Evolutionary conservation across 352 stramenopile genomes (phyloP), one percentile per base, ranked within the genome.

Genomic region (Phytophthora vignae): DNA sequence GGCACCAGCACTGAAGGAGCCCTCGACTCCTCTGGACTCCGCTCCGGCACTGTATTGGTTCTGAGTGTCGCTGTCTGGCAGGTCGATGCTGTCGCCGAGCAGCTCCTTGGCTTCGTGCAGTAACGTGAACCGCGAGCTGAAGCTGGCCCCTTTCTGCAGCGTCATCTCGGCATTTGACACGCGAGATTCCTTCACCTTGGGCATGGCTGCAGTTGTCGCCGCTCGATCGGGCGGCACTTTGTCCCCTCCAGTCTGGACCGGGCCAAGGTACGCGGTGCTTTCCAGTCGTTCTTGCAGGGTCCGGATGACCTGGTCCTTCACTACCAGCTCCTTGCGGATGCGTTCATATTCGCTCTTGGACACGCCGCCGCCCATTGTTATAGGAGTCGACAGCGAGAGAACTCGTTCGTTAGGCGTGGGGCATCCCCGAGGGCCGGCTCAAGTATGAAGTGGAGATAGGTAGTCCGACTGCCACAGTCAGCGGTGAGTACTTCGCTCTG

Each of bases 331-430:
- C 53, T 87, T 88, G 64, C 83, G 82, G 73, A 92, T 84, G 59
- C 82, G 84, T 36, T 92, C 86, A 57, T 91, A 92, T 75, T 93
- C 83, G 62, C 50, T 71, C 67, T 88, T 93, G 69, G 84, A 93
- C 71, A 93, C 84, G 40, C 86, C 86, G 25, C 84, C 84, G 22
- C 86, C 86, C 86, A 93, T 93, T 19, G 64, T 65, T 62, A n/a
- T 64, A 56, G 56, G 9, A 59, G 56, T 58, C 46, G 25, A 55
- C 25, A 53, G 50, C 15, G 25, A 67, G 14, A 54, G 25, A 40
- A 31, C 27, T 31, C 27, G 4, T 6, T 52, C 22, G 57, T 66
- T 63, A 72, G 49, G 8, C 56, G 56, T 68, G 63, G 69, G 50
- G 69, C 69, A 76, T 76, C n/a, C 69, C 46, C 62, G 5, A 53